Base-by-base conservation (phyloP, 306 rosid genomes). In the Ormosia semicastrata region DNA sequence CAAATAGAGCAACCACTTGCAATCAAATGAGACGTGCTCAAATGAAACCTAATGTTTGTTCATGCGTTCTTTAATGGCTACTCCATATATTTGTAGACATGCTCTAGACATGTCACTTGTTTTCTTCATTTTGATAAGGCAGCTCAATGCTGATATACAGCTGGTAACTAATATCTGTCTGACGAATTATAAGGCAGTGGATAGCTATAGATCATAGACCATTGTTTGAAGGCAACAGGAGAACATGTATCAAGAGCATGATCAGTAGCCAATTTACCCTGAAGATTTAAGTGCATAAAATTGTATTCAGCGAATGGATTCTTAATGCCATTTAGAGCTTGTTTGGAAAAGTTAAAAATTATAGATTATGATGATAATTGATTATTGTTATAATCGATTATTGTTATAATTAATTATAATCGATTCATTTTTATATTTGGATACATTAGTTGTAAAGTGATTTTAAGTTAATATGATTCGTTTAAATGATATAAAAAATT, bases 21-120 rank as follows among this genome's bases (percentile, higher is more conserved):
- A 30, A 14, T 71, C 29, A 47, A 52, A 44, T 7, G 17, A 18
- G 8, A 29, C 9, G 5, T 14, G 50, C 30, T 14, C 32, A 65
- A n/a, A 6, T 14, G 18, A 65, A 37, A n/a, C 49, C 6, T 14
- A 67, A 67, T 44, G 50, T 67, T 9, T 67, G 54, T 44, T 43
- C 6, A 24, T 34, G 77, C 4, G 1, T 72, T 53, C n/a, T 46
- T 10, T 10, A 69, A 67, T 8, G 11, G 24, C 8, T 18, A 17
- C 57, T 47, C 75, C 57, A 44, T 36, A 76, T 34, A 69, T 71
- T 30, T 14, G 53, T 24, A 30, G 76, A 73, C 85, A 76, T 81
- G 73, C 36, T 57, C 37, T 33, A 53, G 66, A 60, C 81, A 82
- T 81, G 77, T 58, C 52, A 46, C 14, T 9, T 46, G 14, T 46